Percentiles rank a stretch among this genome's conserved stretches.
Evolutionary conservation across 2,329 filamentous ascomycete genomes (phyloP).

Genomic region (Paecilomyces formosus): DNA sequence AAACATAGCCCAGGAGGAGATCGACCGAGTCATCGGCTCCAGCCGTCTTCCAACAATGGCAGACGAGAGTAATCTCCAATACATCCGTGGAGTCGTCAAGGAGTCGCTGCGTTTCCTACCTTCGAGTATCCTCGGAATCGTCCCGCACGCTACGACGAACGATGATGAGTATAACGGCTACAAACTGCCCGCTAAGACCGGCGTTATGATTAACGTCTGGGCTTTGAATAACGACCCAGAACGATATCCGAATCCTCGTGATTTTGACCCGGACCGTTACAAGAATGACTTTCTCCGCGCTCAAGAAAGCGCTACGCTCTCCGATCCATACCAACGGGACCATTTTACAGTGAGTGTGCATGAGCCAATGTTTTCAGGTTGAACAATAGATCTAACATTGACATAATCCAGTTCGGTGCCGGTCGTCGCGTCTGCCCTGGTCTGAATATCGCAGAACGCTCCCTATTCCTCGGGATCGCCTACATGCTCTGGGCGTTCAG

Average conservation of each 20-base stretch:
- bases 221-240: conserved; percentile 19
- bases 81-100: conserved; percentile 47
- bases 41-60: conserved; percentile 41
- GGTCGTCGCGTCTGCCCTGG: conserved; percentile 23
- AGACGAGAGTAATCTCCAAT: conserved; percentile 44
- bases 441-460: conserved; percentile 21
- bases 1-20: conserved; percentile 33
- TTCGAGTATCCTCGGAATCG: conserved; percentile 8
- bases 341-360: conserved; percentile 12
- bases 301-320: conserved; percentile 24
- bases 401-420: conserved; percentile 12
- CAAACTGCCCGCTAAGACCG: conserved; percentile 11
- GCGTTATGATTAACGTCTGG: conserved; percentile 14
- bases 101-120: conserved; percentile 51
- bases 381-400: not conserved
- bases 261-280: conserved; percentile 22
- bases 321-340: conserved; percentile 17
- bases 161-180: conserved; percentile 14
- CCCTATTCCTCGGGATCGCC: conserved; percentile 17
- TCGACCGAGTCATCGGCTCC: conserved; percentile 44
- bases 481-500: conserved; percentile 22
- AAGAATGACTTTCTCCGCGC: conserved; percentile 16
- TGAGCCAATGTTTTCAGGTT: too few relatives aligned
- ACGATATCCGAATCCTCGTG: conserved; percentile 15
- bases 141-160: conserved; percentile 11